These are phyloP conservation scores for Acacia crassicarpa DNA, from an alignment of 306 rosid genomes.

Conservation along the genomic window DNA sequence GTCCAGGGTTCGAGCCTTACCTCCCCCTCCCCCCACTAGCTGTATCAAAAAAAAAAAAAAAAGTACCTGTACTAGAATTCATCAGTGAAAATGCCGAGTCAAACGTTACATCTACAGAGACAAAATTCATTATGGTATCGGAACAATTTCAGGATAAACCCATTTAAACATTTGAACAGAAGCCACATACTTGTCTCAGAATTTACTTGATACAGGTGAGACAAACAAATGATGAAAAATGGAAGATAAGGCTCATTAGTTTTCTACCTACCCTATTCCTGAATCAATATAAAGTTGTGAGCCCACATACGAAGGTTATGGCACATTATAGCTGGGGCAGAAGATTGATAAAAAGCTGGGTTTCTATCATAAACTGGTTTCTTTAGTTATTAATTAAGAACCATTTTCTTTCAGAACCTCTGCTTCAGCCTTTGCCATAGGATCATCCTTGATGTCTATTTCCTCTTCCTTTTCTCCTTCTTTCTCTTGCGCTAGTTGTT, in stretches of 20 bases:
- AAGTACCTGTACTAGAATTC: too few species aligned
- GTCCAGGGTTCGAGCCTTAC: too few species aligned
- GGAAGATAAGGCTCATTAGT: not conserved
- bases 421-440: slow-evolving; percentile 86
- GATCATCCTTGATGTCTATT: slow-evolving; percentile 58
- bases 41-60: too few species aligned
- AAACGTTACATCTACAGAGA: not conserved
- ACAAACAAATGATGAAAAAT: not conserved
- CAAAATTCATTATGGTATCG: not conserved
- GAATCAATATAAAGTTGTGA: slow-evolving; percentile 7
- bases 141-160: too few species aligned
- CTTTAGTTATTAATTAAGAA: slow-evolving; percentile 11
- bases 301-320: slow-evolving; percentile 10
- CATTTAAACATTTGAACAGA: not conserved
- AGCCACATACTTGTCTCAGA: not conserved
- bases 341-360: not conserved
- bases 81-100: not conserved
- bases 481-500: slow-evolving; percentile 64
- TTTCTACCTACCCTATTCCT: not conserved
- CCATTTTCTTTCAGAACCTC: slow-evolving; percentile 53
- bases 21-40: too few species aligned
- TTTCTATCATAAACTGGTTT: slow-evolving; percentile 22
- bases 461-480: slow-evolving; percentile 92
- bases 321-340: not conserved
- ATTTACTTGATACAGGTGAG: slow-evolving; percentile 17